Evolutionary conservation across 2,329 filamentous ascomycete genomes (phyloP), one percentile per base, ranked within the genome.

Genomic region (Botrytis porri): DNA sequence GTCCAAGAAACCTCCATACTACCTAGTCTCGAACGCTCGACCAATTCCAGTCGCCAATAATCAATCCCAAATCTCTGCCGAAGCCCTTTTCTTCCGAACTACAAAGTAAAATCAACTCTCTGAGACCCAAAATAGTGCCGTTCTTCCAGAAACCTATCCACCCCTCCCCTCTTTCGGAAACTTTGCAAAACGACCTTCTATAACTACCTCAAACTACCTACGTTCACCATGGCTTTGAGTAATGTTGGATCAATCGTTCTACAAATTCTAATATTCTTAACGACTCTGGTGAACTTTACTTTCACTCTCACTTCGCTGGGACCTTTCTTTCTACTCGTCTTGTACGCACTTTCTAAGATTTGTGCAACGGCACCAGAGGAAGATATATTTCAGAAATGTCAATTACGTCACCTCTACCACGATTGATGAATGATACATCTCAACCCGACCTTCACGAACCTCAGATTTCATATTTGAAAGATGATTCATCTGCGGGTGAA

Each of bases 201-300:
- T 57, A 48, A 64, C 37, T 72, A 3, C 39, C 39, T 14, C 14
- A 14, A 10, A 10, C 39, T 41, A 16, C 25, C 25, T 3, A 74
- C 61, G 35, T 7, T 54, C 45, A 73, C 67, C 75, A 88, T 88
- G 86, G 84, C 86, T 78, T 81, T 88, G 73, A 82, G 83, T 77
- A 85, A 87, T 80, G 79, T 88, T 39, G 86, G 86, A 66, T 84
- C 86, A n/a, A 81, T 86, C 48, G 79, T 87, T 75, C 81, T 88
- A 69, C 82, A 86, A 76, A 82, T 87, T 75, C 81, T 87, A 70
- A 85, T 87, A 77, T 88, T 88, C 78, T 81, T 88, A 75, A 86
- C 85, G 59, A 86, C 86, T 69, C 81, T 88, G 71, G 83, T 86
- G 74, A 87, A 87, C 79, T 85, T 88, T 77, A 84, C 84, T 78